Conservation (phyloP, 768 basidiomycete species). For the Lepiota brunneoincarnata region DNA sequence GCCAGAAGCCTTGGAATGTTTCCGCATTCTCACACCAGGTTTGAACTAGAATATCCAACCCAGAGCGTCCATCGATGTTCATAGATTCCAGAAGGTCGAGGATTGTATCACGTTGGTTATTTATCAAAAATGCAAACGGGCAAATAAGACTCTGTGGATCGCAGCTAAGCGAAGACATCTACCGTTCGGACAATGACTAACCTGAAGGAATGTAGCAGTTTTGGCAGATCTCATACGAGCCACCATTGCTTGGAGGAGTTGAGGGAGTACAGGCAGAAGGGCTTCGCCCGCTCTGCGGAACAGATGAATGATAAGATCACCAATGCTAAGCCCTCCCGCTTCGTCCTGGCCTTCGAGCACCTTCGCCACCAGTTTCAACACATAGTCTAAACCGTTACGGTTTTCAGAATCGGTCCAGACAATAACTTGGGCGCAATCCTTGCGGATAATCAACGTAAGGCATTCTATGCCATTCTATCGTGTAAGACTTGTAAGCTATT, state of each 20-base stretch:
- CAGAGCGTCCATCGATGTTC: constrained; percentile 55
- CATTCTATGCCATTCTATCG: constrained; percentile 79
- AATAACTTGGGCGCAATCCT: constrained; percentile 80
- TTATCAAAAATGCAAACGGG: constrained; percentile 91
- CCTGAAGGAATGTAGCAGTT: constrained; percentile 91
- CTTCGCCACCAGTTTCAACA: constrained; percentile 74
- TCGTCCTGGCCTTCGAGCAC: constrained; percentile 81
- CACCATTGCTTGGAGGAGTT: constrained; percentile 83
- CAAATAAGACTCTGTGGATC: constrained; percentile 74
- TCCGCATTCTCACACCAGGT: constrained; percentile 96
- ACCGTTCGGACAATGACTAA: constrained; percentile 23
- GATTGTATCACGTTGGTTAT: constrained; percentile 81
- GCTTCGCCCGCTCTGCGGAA: constrained; percentile 79
- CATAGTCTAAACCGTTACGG: constrained; percentile 71
- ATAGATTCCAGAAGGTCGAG: constrained; percentile 74
- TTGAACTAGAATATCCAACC: constrained; percentile 83
- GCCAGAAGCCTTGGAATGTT: constrained; percentile 95
- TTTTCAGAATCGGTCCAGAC: constrained; percentile 69
- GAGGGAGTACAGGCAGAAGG: constrained; percentile 82
- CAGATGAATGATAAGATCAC: constrained; percentile 93
- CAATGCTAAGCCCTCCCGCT: constrained; percentile 89
- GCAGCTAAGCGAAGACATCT: not conserved
- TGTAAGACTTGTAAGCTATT: not conserved
- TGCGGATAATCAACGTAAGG: constrained; percentile 81
- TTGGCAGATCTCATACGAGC: constrained; percentile 78